Base-by-base conservation (phyloP, 1,284 basidiomycete species). In the Peniophora sp. region DNA sequence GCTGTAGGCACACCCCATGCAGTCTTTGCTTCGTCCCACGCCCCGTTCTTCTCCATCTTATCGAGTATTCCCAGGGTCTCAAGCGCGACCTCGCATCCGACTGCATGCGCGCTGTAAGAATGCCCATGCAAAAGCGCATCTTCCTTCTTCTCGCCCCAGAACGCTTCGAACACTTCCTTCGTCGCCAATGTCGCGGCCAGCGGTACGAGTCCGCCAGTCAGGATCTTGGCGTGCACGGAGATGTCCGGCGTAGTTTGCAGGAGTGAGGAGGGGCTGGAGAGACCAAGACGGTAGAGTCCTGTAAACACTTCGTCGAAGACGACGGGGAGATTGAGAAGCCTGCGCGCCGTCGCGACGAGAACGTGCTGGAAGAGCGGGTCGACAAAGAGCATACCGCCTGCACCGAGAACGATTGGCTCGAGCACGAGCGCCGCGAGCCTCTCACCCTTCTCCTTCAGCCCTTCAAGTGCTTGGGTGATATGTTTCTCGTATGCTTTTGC, bases 291-390 rank as follows among this genome's bases (percentile, higher is more conserved):
- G 63, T 94, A 83, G 10, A 98, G 73, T 0, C 96, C 96, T 14
- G 89, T 83, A 65, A 98, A 98, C 5, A 99, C 96, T 66, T 98
- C 96, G 66, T 99, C 96, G 61, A 91, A 98, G 53, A 99, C 83
- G 54, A 99, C 86, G 0, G 96, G 94, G 17, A 98, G 72, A 2
- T 89, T 89, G 8, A 70, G 73, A 85, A 88, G 91, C 10, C 70
- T 73, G 32, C 96, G 82, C 5, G 92, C 89, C 2, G 83, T 77
- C 58, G 97, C 92, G 46, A 97, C 73, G 53, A 99, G 69, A 38
- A 93, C 72, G 19, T 90, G 80, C 65, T 99, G 96, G 76, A 96
- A 98, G 34, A 99, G 82, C 1, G 96, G 96, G 62, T 99, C 96
- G 46, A 98, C 93, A 63, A 97, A 98, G 38, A 95, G 74, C 96